Percentiles rank a stretch among this genome's conserved stretches.
These are phyloP conservation scores for Nissolia schottii DNA, from an alignment of 306 rosid genomes.

Conservation along the genomic window DNA sequence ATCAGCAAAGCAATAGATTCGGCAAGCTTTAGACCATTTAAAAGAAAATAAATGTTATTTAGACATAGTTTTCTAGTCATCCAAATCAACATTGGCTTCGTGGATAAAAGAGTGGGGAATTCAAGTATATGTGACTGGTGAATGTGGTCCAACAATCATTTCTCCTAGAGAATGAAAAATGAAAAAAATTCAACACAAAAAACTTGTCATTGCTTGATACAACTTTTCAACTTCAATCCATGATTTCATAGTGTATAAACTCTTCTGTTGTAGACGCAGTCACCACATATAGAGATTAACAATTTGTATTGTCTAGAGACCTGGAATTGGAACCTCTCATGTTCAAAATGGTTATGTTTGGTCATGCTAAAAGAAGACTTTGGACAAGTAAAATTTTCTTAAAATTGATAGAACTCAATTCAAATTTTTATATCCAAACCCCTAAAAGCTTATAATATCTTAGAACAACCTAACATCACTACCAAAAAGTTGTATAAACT, in stretches of 20 bases:
- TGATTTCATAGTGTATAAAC: neutral
- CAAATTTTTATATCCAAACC: too few relatives aligned
- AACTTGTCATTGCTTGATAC: neutral
- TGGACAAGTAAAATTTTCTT: too few relatives aligned
- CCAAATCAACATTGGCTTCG: too few relatives aligned
- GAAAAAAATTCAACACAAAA: constrained; percentile 6
- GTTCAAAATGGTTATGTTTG: too few relatives aligned
- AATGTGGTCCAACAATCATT: constrained; percentile 92
- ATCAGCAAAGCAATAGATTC: neutral
- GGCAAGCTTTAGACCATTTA: neutral
- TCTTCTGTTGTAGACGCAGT: neutral
- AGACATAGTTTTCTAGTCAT: too few relatives aligned
- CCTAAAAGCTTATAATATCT: too few relatives aligned
- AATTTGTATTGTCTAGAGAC: neutral
- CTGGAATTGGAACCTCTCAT: neutral
- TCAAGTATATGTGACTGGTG: too few relatives aligned
- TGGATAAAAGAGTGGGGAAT: too few relatives aligned
- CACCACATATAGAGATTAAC: neutral
- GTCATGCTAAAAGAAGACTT: too few relatives aligned
- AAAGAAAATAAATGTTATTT: neutral
- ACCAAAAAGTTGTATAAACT: neutral
- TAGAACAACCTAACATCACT: neutral
- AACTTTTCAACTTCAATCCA: neutral
- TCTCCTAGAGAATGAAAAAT: constrained; percentile 46
- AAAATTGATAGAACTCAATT: too few relatives aligned